Base-by-base conservation (phyloP, 805 yeast species). In the Ogataea ganodermae region DNA sequence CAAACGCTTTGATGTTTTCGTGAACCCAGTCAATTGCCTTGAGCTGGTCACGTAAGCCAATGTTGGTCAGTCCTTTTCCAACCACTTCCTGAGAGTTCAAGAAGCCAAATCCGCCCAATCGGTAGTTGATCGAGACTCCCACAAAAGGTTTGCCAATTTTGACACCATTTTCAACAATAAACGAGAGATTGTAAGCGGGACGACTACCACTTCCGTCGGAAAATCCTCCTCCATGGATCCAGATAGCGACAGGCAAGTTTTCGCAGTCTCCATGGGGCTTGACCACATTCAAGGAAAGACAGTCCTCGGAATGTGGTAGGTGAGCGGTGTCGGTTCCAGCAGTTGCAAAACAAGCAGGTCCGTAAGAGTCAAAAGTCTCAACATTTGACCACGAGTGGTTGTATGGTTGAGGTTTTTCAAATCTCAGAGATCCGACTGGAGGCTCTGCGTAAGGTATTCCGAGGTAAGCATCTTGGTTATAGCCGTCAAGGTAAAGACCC, bases 221-320 rank as follows among this genome's bases (percentile, higher is more conserved):
- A 17, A 38, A 38, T 26, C 42, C 42, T 14, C 42, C 42, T 3
- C 42, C 42, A 38, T 38, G 31, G 23, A 38, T 38, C 42, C 42
- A 38, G 6, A 38, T 27, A n/a, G 22, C 42, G 8, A 38, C 42
- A 6, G 42, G 42, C 4, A 38, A 23, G 21, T 38, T 17, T 6
- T 17, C 21, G 31, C 26, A 38, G 32, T 38, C 31, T 3, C 42
- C 42, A 26, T 38, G 42, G 2, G 42, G 42, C 23, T 26, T 38
- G 33, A 38, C 42, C 7, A 38, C 14, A 14, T 38, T 38, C 33
- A 38, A 18, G 3, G 42, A 24, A 13, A 38, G 42, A 38, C 42
- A 38, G 16, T 38, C 42, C 14, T 38, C 42, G 5, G 42, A 38
- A 9, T 38, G 42, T 12, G 42, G 42, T 17, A 26, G 21, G 16